Base-by-base conservation (phyloP, 2,329 filamentous ascomycete species). In the Pyrenophora teres region DNA sequence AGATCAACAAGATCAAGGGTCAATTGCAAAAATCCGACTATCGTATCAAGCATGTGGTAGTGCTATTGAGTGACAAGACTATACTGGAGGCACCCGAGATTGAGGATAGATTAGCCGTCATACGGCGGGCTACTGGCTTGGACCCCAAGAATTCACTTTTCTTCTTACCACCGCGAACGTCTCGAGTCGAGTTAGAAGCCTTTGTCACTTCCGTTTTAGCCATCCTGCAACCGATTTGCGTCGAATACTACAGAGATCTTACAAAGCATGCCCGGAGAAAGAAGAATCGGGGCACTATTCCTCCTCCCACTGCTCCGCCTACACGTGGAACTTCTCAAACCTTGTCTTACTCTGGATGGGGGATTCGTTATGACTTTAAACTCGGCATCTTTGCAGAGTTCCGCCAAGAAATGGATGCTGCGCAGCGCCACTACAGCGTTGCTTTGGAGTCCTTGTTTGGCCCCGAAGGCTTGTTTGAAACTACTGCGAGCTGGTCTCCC, bases 361-460 rank as follows among this genome's bases (percentile, higher is more conserved):
- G 91, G 66, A 87, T 95, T 46, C 87, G 93, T 13, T 97, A 97
- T 73, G 93, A 99, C 67, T 92, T 96, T 77, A 99, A 99, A 71
- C 82, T 92, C 15, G 93, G 88, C 6, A 80, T 96, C 0, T 90
- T 97, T 68, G 90, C 92, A 23, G 93, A 97, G 68, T 97, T 96
- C 61, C 85, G 94, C 7, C 90, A 95, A 68, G 94, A 97, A 71
- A 90, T 93, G 81, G 93, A 97, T 68, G 86, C 85, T 18, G 92
- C 94, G 0, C 81, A 90, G 65, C 85, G 92, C 37, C 92, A 90
- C 46, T 97, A 92, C 63, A 90, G 94, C 67, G 87, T 87, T 70
- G 91, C 92, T 3, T 92, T 97, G 61, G 91, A 96, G 45, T 85
- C 84, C 18, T 76, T 99, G 9, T 84, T 97, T 57, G 87, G 89